Conservation (phyloP, 1,284 basidiomycete genomes). For the Microbotryum lychnidis-dioicae region DNA sequence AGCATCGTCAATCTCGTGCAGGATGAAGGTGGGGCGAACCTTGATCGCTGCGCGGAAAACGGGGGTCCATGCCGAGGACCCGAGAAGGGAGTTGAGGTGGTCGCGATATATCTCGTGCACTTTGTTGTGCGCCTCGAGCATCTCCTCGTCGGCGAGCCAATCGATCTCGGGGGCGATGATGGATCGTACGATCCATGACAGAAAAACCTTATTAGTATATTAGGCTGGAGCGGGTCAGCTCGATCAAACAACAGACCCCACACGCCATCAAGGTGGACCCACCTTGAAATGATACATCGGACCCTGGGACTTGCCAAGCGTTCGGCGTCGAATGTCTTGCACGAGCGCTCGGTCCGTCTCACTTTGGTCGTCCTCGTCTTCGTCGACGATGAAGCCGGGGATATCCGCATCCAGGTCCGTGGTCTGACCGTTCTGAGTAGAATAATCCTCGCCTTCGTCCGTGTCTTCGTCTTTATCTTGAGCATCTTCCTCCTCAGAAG, state of each 20-base stretch:
- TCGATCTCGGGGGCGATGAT: conserved; percentile 17
- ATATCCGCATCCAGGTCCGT: conserved; percentile 3
- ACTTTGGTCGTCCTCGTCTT: background rate
- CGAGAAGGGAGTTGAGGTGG: conserved; percentile 1
- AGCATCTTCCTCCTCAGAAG: conserved; percentile 1
- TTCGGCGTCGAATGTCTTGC: conserved; percentile 1
- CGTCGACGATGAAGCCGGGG: conserved; percentile 1
- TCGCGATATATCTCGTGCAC: conserved; percentile 1
- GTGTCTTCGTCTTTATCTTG: conserved; percentile 4
- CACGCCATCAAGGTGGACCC: background rate
- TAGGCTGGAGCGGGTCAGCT: background rate
- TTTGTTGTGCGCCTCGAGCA: background rate
- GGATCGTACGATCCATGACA: conserved; percentile 9
- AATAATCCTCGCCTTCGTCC: background rate
- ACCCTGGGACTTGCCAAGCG: conserved; percentile 5
- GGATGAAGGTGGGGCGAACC: background rate
- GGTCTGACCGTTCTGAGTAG: background rate
- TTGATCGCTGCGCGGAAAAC: conserved; percentile 11
- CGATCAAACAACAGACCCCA: background rate
- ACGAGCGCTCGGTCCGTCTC: background rate
- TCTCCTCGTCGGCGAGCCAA: conserved; percentile 13
- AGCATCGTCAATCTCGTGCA: background rate
- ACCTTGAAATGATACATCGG: conserved; percentile 14
- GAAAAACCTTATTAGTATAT: background rate
- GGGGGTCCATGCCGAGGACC: conserved; percentile 17